Base-by-base conservation (phyloP, 768 basidiomycete genomes). In the Agaricus bisporus region DNA sequence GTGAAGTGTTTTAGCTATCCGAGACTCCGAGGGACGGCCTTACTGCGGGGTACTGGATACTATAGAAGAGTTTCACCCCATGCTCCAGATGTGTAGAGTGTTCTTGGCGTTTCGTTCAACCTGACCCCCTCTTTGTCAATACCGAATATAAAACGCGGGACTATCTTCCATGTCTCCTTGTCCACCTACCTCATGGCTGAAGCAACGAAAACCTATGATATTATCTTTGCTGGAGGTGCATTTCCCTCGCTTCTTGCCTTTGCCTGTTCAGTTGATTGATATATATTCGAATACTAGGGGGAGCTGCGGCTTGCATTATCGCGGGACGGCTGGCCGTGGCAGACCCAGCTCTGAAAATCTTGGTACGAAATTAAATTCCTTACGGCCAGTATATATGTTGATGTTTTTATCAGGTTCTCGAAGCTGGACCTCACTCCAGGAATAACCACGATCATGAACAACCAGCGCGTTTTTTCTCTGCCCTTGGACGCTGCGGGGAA, bases 151-250 rank as follows among this genome's bases (percentile, higher is more conserved):
- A 22, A 22, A 22, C 2, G 22, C 1, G 22, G 22, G 4, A 22
- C 4, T 22, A 32, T 32, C 11, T 44, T 44, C 26, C 42, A 18
- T 11, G 42, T 44, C 18, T 22, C 42, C 15, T 22, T 44, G 18
- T 26, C 20, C 42, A 20, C 42, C 18, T 22, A 44, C 8, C 32
- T n/a, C 7, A 54, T 54, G 53, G 14, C 46, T 17, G 39, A 54
- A 18, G 28, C 53, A 12, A 42, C 39, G 14, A 38, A 38, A 25
- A 54, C 46, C 38, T 54, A 73, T 56, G 79, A 82, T 56, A 73
- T 83, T 17, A 73, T 83, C 56, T 76, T 83, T 55, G 79, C 77
- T 28, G 82, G 82, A 58, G 82, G 82, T 82, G 55, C 44, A 63
- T 58, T 5, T 43, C 14, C 32, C 11, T 44, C 7, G 14, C 37